Evolutionary conservation across 176 grass and related monocot species (phyloP), one percentile per base, ranked within the genome.

Genomic region (Oryza rufipogon): DNA sequence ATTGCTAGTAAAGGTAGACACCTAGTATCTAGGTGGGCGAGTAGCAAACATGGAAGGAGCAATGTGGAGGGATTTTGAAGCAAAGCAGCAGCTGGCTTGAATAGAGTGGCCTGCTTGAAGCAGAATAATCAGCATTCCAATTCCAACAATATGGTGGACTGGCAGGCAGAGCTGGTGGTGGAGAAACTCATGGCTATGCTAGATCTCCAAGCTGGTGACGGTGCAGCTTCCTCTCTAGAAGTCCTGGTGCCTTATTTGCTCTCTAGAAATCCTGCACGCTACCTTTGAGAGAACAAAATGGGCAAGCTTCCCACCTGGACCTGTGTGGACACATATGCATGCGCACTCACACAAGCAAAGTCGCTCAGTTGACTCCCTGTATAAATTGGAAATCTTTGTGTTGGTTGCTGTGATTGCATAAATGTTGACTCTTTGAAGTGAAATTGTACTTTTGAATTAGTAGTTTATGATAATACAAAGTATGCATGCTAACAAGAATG

Each of bases 401-500:
- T 49, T 48, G 70, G 41, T 1, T 45, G 54, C 23, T 73, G 2
- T 16, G 61, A 56, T 39, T 73, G 70, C 74, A 38, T 30, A 74
- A 73, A 34, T 46, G 11, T 3, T 63, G 72, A 60, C 38, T 82
- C 7, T 15, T 48, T 17, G 14, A 63, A 71, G 3, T 38, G 9
- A 25, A 56, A 22, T 38, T n/a, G 76, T 75, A 25, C 9, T 82
- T 72, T 11, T 7, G 44, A 41, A 30, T 88, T 65, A 44, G 49
- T 65, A 44, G 49, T 70, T 75, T 73, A 71, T 68, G 19, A 26
- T 67, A 67, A 17, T 56, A 7, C 17, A 56, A 10, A 74, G 34
- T 64, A 56, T 89, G 30, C 30, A 64, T 82, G 44, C 66, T 82
- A 63, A 73, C 87, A 28, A n/a, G 8, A 66, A 68, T 22, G 9